phyloP scores from a whole-genome alignment of 768 basidiomycete species.

The Plicaturopsis crispa region DNA sequence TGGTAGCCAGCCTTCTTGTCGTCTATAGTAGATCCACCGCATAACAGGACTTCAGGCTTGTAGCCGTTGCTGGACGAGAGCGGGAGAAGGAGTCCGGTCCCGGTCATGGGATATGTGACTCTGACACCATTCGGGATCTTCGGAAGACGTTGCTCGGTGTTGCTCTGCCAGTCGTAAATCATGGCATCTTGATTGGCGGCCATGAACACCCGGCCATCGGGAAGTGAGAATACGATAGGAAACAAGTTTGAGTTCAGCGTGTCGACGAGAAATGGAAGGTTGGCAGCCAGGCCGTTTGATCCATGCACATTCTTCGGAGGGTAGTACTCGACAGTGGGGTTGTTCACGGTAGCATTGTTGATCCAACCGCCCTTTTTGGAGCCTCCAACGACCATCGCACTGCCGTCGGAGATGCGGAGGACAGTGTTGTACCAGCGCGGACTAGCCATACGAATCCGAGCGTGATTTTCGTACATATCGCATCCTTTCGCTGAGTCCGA shows the following conservation, averaged over 20 bases:
- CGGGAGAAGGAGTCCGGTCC: conserved; percentile 67
- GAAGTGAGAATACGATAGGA: conserved; percentile 66
- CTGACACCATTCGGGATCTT: conserved; percentile 69
- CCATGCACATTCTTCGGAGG: conserved; percentile 71
- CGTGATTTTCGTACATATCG: conserved; percentile 57
- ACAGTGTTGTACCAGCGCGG: conserved; percentile 80
- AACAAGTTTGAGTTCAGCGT: conserved; percentile 82
- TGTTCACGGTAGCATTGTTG: conserved; percentile 74
- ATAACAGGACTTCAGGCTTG: conserved; percentile 62
- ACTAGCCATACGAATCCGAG: conserved; percentile 60
- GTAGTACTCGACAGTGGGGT: conserved; percentile 76
- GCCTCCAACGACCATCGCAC: conserved; percentile 77
- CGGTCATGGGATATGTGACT: conserved; percentile 80
- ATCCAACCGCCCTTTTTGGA: conserved; percentile 83
- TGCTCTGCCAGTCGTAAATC: conserved; percentile 68
- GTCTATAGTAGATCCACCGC: conserved; percentile 65
- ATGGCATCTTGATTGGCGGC: conserved; percentile 75
- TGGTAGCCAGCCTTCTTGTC: conserved; percentile 52
- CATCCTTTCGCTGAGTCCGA: conserved; percentile 41
- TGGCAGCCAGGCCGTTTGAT: conserved; percentile 59
- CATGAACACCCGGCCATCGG: conserved; percentile 64
- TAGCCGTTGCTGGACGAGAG: conserved; percentile 56
- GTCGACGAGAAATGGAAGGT: conserved; percentile 54
- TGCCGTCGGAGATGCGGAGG: conserved; percentile 65
- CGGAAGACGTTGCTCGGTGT: conserved; percentile 57